Evolutionary conservation across 768 basidiomycete genomes (phyloP).

Genomic region (Hemileccinum impolitum): DNA sequence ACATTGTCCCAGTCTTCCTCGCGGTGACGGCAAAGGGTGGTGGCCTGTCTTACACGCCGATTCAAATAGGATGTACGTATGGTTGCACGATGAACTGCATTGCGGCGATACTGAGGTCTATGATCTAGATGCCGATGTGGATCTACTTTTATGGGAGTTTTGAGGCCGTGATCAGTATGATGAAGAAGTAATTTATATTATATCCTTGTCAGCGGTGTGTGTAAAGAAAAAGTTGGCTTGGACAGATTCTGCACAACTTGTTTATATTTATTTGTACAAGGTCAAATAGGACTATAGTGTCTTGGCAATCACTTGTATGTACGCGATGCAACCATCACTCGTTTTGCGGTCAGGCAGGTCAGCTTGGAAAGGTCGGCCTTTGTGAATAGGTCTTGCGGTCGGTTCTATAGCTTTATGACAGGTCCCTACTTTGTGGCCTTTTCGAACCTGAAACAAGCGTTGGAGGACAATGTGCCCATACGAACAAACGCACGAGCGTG

Average conservation of each 20-base stretch:
- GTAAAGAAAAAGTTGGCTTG: no score
- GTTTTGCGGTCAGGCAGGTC: slow-evolving; percentile 63
- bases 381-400: neutral
- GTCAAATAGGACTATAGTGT: neutral
- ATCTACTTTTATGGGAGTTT: no score
- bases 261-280: slow-evolving; percentile 4
- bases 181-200: no score
- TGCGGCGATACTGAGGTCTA: neutral
- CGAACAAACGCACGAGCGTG: slow-evolving; percentile 85
- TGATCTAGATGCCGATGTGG: no score
- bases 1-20: neutral
- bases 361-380: slow-evolving; percentile 73
- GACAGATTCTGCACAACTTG: no score
- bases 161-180: no score
- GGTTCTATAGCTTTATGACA: slow-evolving; percentile 26
- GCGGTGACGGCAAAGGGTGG: no score
- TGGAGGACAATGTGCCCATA: slow-evolving; percentile 80
- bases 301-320: neutral
- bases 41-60: no score
- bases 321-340: slow-evolving; percentile 65
- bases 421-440: slow-evolving; percentile 96
- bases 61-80: no score
- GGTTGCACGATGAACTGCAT: neutral
- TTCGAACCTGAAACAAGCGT: slow-evolving; percentile 78
- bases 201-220: no score